phyloP scores from a whole-genome alignment of 805 yeast genomes.

The Teunomyces kruisii region DNA sequence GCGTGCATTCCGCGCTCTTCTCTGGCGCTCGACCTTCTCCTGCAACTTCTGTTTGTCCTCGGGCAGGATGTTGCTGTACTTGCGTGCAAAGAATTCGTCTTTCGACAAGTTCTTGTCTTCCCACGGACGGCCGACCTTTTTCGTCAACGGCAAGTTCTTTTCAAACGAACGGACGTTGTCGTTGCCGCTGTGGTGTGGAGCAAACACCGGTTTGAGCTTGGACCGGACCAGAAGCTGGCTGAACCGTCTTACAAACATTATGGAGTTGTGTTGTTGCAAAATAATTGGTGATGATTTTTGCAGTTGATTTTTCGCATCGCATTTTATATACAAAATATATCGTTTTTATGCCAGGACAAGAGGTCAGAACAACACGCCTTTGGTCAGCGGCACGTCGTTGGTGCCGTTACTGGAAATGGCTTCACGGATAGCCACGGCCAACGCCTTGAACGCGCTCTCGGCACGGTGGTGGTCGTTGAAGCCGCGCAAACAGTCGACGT shows the following conservation, averaged over 20 bases:
- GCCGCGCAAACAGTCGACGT: slow-evolving; percentile 92
- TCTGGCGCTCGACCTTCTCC: slow-evolving; percentile 33
- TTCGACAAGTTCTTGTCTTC: slow-evolving; percentile 35
- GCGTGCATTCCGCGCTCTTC: slow-evolving; percentile 24
- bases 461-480: slow-evolving; percentile 95
- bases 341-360: not conserved
- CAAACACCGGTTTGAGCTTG: slow-evolving; percentile 6
- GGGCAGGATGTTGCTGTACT: slow-evolving; percentile 31
- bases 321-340: too few relatives aligned
- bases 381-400: slow-evolving; percentile 92
- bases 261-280: not conserved
- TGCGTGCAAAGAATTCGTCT: slow-evolving; percentile 38
- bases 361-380: slow-evolving; percentile 77
- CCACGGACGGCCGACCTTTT: slow-evolving; percentile 31
- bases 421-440: slow-evolving; percentile 89
- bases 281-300: not conserved
- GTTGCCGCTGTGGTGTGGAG: slow-evolving; percentile 10
- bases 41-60: slow-evolving; percentile 25
- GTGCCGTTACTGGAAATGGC: slow-evolving; percentile 82
- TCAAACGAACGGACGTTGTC: slow-evolving; percentile 18
- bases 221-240: not conserved
- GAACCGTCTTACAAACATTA: not conserved
- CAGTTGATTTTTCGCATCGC: not conserved
- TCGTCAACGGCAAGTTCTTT: slow-evolving; percentile 22
- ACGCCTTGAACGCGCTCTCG: slow-evolving; percentile 93